Evolutionary conservation across 305 asterid species (phyloP), one percentile per base, ranked within the genome.

Genomic region (Fraxinus angustifolia): DNA sequence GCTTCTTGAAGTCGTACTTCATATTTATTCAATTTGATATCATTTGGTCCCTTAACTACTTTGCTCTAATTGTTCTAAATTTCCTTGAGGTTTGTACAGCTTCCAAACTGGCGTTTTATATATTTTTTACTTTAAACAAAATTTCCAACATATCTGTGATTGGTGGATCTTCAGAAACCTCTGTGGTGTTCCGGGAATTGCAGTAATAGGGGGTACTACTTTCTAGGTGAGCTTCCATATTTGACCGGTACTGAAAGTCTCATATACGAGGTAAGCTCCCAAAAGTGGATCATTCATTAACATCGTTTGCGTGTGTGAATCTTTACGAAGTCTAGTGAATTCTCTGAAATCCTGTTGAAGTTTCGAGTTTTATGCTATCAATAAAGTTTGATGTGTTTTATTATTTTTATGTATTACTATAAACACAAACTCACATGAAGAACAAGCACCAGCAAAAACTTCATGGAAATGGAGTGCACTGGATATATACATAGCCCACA

Each of bases 221-320:
- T 89, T 86, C 91, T 96, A 36, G 99, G 99, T 77, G 87, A 94
- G 91, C 91, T 96, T 48, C 99, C 99, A 67, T 96, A 89, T 86
- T 88, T 96, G 86, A 93, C 91, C 79, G 84, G 84, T 65, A 28
- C 88, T 0, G 97, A 88, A 89, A 92, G 96, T 87, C 88, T 96
- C 80, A 86, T 90, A 79, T 96, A 85, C 77, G 99, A 96, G 98
- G 99, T 94, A 88, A 86, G 68, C 33, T 60, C 77, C 79, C 80
- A 21, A 60, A 60, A 60, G 33, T 60, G 60, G 65, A 76, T 35
- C 19, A 56, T 53, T 79, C 33, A 73, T 84, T 73, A n/a, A 71
- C 30, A 79, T 62, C 12, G 62, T 77, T 23, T 8, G 12, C 8
- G 1, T n/a, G 3, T 70, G 82, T 71, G n/a, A 81, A 19, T 60